phyloP scores from a whole-genome alignment of 2,329 filamentous ascomycete species.

The Fusarium acutatum region DNA sequence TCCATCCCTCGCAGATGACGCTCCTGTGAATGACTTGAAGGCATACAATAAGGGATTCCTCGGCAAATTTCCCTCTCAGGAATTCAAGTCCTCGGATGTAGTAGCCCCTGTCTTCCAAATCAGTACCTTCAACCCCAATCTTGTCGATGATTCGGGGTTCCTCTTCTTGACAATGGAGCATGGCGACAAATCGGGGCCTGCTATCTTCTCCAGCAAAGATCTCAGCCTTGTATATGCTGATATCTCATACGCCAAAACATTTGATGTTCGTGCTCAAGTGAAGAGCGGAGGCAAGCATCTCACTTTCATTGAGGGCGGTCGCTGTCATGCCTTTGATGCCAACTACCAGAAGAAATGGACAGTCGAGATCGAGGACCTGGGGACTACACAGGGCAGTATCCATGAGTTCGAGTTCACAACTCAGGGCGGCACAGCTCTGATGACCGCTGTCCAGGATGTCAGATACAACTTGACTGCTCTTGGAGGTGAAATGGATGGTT shows the following conservation, averaged over 20 bases:
- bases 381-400: constrained; percentile 26
- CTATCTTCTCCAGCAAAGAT: constrained; percentile 36
- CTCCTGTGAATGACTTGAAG: constrained; percentile 18
- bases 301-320: constrained; percentile 34
- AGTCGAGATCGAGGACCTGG: constrained; percentile 21
- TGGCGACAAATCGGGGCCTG: constrained; percentile 28
- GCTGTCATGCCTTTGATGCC: constrained; percentile 31
- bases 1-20: constrained; percentile 15
- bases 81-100: constrained; percentile 27
- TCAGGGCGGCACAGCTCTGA: constrained; percentile 27
- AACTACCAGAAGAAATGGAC: constrained; percentile 36
- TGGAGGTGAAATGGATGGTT: constrained; percentile 32
- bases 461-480: constrained; percentile 34
- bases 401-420: constrained; percentile 37
- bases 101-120: constrained; percentile 36
- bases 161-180: constrained; percentile 31
- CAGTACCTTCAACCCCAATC: constrained; percentile 27
- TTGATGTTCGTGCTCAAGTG: constrained; percentile 34
- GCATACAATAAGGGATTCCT: constrained; percentile 29
- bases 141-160: constrained; percentile 30
- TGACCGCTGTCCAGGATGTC: constrained; percentile 37
- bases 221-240: constrained; percentile 37
- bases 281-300: constrained; percentile 25
- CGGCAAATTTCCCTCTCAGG: constrained; percentile 31
- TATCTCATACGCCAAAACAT: constrained; percentile 24